Evolutionary conservation across 2,329 filamentous ascomycete species (phyloP), one percentile per base, ranked within the genome.

Genomic region (Sclerotinia spermophila): DNA sequence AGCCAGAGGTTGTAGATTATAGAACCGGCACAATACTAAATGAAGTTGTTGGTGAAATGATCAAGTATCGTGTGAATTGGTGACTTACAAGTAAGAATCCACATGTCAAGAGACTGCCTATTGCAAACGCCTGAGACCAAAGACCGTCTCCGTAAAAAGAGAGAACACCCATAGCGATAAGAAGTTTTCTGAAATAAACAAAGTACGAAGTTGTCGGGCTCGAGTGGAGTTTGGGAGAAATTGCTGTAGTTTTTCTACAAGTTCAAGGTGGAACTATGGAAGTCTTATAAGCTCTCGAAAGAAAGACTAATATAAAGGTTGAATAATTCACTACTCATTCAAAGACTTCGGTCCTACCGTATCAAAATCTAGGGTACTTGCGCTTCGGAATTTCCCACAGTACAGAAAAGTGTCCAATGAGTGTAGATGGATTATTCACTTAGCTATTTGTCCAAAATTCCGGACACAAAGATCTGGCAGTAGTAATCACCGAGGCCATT

Each of bases 1-100:
- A 78, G 72, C 65, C 73, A 77, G 11, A 77, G 56, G 19, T 21
- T 58, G 19, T 24, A 6, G 33, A 58, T 11, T 13, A 11, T 38
- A 10, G 30, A 13, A 0, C 2, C 3, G 2, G 0, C 0, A 30
- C 0, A 8, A 4, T 55, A 55, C 17, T 30, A 2, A 10, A 21
- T 55, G 27, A 5, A 15, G 1, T 8, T 55, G 27, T 21, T 55
- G 27, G 53, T 42, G 17, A 7, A 4, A 27, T 51, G 48, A 15
- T 51, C 5, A 51, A 15, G 48, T 27, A 17, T n/a, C 5, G 11
- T 17, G 11, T 27, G 48, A 27, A 27, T 44, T 27, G 51, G 5
- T 7, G 5, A 24, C 53, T 30, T 13, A 56, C 53, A 1, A 56
- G 53, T 2, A 56, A 4, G 17, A 56, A 33, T 11, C 5, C 2